phyloP scores from a whole-genome alignment of 75 land plant species.

The Cryptomeria japonica region DNA sequence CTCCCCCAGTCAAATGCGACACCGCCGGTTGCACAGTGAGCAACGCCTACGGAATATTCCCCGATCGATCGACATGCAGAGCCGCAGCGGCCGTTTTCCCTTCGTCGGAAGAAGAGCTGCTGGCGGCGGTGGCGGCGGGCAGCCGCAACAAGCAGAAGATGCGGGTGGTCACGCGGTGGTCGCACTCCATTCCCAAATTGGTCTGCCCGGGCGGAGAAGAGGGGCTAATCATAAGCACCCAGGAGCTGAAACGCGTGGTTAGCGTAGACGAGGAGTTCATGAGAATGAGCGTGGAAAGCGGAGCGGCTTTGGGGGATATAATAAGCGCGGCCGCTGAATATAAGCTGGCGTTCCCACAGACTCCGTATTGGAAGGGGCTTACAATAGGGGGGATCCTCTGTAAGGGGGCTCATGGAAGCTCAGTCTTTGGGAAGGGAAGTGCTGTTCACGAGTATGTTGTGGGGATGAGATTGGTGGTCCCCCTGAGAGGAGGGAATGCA shows the following conservation, averaged over 20 bases:
- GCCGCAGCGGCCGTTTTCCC: slow-evolving; percentile 53
- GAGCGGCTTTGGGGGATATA: slow-evolving; percentile 47
- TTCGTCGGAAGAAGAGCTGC: slow-evolving; percentile 46
- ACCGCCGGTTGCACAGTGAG: slow-evolving; percentile 46
- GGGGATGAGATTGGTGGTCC: slow-evolving; percentile 49
- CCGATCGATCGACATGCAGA: slow-evolving; percentile 41
- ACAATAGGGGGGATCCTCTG: slow-evolving; percentile 64
- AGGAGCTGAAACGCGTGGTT: slow-evolving; percentile 33
- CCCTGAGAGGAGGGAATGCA: slow-evolving; percentile 37
- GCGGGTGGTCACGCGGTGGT: slow-evolving; percentile 51
- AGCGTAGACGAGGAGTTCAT: slow-evolving; percentile 26
- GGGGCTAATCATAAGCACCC: slow-evolving; percentile 72
- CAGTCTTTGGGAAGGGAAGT: slow-evolving; percentile 58
- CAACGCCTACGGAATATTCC: slow-evolving; percentile 54
- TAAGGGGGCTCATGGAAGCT: slow-evolving; percentile 85
- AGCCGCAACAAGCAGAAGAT: slow-evolving; percentile 28
- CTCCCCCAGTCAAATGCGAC: slow-evolving; percentile 34
- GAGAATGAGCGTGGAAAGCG: slow-evolving; percentile 60
- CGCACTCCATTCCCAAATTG: slow-evolving; percentile 75
- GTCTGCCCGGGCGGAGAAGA: slow-evolving; percentile 59
- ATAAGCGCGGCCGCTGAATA: slow-evolving; percentile 46
- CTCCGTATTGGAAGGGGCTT: slow-evolving; percentile 84
- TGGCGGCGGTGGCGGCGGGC: slow-evolving; percentile 53
- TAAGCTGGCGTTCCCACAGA: slow-evolving; percentile 56
- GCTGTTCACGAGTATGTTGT: slow-evolving; percentile 69